phyloP scores from a whole-genome alignment of 176 grass and related monocot genomes.

The Avena insularis region DNA sequence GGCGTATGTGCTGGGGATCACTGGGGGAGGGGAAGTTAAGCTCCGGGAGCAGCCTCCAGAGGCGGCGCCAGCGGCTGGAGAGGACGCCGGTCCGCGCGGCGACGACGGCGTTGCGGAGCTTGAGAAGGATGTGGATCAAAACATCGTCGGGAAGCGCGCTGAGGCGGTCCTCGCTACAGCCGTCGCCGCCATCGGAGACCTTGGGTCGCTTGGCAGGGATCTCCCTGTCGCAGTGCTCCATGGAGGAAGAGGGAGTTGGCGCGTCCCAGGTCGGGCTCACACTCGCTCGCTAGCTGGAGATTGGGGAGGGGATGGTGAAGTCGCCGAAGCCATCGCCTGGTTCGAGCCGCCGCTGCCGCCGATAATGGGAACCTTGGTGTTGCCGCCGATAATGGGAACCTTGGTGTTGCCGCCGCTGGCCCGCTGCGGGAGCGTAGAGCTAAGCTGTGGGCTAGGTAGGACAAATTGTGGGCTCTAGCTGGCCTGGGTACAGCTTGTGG shows the following conservation, averaged over 20 bases:
- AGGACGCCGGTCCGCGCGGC: constrained; percentile 23
- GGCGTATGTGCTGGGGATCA: background rate
- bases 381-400: too few species aligned
- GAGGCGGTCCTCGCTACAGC: constrained; percentile 13
- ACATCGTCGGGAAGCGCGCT: constrained; percentile 2
- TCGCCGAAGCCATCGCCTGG: background rate
- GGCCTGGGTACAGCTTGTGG: too few species aligned
- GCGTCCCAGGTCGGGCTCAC: background rate
- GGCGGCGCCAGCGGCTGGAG: constrained; percentile 16
- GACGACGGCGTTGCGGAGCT: background rate
- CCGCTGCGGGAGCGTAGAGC: too few species aligned
- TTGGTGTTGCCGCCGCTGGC: too few species aligned
- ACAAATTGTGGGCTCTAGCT: too few species aligned
- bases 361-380: too few species aligned
- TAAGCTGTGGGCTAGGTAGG: too few species aligned
- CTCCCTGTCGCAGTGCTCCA: constrained; percentile 10
- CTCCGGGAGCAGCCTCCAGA: constrained; percentile 17
- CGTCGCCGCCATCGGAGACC: background rate
- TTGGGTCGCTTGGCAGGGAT: background rate
- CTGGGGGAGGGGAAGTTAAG: background rate
- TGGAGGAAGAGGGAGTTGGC: background rate
- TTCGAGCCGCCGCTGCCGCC: background rate
- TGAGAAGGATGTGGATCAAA: background rate
- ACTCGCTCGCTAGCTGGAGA: background rate
- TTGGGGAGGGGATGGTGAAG: background rate